A percentile compares a stretch with the other conserved stretches of the same genome.
Evolutionary conservation across 352 stramenopile genomes (phyloP).

Genomic region (Pythium periplocum): DNA sequence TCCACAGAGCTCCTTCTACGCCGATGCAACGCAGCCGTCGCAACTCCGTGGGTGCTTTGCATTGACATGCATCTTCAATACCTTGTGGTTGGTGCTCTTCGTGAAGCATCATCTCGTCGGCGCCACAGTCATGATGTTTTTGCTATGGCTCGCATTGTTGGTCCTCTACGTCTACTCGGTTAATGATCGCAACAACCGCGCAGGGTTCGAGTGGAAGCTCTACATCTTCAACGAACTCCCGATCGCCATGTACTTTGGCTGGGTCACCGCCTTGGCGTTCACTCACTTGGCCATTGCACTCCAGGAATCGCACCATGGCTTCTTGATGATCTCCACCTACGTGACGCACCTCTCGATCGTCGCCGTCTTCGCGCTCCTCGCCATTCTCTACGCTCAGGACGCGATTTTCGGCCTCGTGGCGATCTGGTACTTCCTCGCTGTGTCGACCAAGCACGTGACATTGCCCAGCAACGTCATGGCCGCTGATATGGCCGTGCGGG

Average conservation of each 20-base stretch:
- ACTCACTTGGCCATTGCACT: constrained; percentile 64
- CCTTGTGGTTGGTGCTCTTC: constrained; percentile 57
- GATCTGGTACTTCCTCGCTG: constrained; percentile 67
- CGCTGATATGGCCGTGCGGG: constrained; percentile 50
- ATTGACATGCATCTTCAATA: constrained; percentile 60
- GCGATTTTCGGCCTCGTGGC: constrained; percentile 48
- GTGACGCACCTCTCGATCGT: constrained; percentile 56
- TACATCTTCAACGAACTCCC: constrained; percentile 75
- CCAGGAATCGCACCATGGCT: constrained; percentile 45
- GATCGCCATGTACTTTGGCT: constrained; percentile 75
- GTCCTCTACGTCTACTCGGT: constrained; percentile 78
- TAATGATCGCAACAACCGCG: constrained; percentile 55
- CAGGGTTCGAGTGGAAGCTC: constrained; percentile 49
- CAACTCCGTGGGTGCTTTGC: constrained; percentile 66
- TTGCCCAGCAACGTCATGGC: constrained; percentile 35
- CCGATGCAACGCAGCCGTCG: constrained; percentile 53
- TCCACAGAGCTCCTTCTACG: constrained; percentile 63
- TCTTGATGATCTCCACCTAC: constrained; percentile 53
- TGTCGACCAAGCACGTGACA: constrained; percentile 48
- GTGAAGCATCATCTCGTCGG: constrained; percentile 46
- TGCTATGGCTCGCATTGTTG: constrained; percentile 66
- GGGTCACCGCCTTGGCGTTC: constrained; percentile 66
- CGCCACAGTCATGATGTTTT: constrained; percentile 53
- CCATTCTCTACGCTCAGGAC: constrained; percentile 58
- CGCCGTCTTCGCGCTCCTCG: constrained; percentile 53